phyloP scores from a whole-genome alignment of 139 green algal genomes.

The Closterium sp. region DNA sequence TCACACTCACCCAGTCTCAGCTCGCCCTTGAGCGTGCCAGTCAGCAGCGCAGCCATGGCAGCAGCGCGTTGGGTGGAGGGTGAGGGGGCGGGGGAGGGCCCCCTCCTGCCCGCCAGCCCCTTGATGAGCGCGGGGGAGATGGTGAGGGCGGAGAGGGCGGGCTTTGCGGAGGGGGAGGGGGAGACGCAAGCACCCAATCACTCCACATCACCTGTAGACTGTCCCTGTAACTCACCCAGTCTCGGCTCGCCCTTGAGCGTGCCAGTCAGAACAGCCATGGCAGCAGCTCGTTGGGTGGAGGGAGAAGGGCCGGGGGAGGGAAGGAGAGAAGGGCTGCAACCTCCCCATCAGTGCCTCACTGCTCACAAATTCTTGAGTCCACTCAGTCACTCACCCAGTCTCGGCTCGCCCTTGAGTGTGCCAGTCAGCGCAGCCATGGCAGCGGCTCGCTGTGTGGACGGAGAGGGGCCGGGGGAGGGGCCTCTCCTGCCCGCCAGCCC shows the following conservation, averaged over 20 bases:
- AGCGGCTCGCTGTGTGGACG: conserved; percentile 15
- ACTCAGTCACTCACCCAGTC: neutral
- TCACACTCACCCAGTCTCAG: too few relatives aligned
- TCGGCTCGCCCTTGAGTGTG: neutral
- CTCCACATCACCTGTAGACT: neutral
- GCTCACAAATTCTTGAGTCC: too few relatives aligned
- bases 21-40: too few relatives aligned
- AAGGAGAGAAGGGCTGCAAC: too few relatives aligned
- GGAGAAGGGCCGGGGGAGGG: neutral
- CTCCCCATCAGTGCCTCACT: too few relatives aligned
- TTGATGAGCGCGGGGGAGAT: too few relatives aligned
- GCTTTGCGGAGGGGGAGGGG: neutral
- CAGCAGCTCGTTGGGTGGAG: conserved; percentile 23
- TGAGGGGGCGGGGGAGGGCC: too few relatives aligned
- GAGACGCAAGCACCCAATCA: too few relatives aligned
- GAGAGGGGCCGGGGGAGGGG: neutral
- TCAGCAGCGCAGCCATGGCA: neutral
- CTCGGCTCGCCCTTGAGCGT: neutral
- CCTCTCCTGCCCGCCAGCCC: neutral
- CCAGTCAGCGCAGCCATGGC: conserved; percentile 26
- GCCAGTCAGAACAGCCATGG: conserved; percentile 19
- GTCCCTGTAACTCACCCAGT: neutral
- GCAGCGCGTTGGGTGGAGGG: neutral
- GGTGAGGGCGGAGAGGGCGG: neutral
- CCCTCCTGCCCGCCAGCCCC: too few relatives aligned